A percentile compares a stretch with the other conserved stretches of the same genome.
Conservation (phyloP, 805 yeast genomes). For the Lipomyces orientalis region DNA sequence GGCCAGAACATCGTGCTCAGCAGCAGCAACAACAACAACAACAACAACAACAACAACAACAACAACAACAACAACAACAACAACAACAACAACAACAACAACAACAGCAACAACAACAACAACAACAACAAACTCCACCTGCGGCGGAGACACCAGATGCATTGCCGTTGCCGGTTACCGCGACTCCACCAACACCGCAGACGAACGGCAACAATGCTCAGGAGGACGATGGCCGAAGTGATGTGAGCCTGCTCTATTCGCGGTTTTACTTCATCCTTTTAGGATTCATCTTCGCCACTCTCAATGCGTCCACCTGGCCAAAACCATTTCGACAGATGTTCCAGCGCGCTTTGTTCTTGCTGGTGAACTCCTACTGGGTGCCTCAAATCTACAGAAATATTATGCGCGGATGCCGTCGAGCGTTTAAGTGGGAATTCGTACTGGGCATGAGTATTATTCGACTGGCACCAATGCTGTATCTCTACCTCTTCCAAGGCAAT, state of each 20-base stretch:
- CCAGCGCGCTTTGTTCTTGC: slow-evolving; percentile 60
- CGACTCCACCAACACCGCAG: slow-evolving; percentile 57
- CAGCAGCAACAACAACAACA: slow-evolving; percentile 20
- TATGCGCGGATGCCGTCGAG: slow-evolving; percentile 67
- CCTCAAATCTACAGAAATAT: slow-evolving; percentile 87
- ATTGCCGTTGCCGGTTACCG: slow-evolving; percentile 41
- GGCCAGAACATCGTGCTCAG: slow-evolving; percentile 43
- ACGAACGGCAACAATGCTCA: slow-evolving; percentile 33
- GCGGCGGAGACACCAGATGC: slow-evolving; percentile 12
- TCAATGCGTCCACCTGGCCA: slow-evolving; percentile 71
- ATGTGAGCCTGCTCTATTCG: slow-evolving; percentile 63
- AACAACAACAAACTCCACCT: slow-evolving; percentile 39
- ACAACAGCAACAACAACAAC: slow-evolving; percentile 39
- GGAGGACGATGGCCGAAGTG: slow-evolving; percentile 34
- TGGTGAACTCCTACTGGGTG: slow-evolving; percentile 77
- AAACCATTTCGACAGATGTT: slow-evolving; percentile 56
- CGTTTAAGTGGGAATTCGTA: slow-evolving; percentile 78
- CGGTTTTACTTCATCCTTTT: slow-evolving; percentile 61
- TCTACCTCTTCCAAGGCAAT: slow-evolving; percentile 52
- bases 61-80: slow-evolving; percentile 27
- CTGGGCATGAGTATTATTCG: slow-evolving; percentile 68
- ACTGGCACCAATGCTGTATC: slow-evolving; percentile 67
- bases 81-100: slow-evolving; percentile 24
- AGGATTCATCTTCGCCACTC: slow-evolving; percentile 60
- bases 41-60: slow-evolving; percentile 35